Conservation (phyloP, 2,329 filamentous ascomycete species). For the Fusarium chlamydosporum region DNA sequence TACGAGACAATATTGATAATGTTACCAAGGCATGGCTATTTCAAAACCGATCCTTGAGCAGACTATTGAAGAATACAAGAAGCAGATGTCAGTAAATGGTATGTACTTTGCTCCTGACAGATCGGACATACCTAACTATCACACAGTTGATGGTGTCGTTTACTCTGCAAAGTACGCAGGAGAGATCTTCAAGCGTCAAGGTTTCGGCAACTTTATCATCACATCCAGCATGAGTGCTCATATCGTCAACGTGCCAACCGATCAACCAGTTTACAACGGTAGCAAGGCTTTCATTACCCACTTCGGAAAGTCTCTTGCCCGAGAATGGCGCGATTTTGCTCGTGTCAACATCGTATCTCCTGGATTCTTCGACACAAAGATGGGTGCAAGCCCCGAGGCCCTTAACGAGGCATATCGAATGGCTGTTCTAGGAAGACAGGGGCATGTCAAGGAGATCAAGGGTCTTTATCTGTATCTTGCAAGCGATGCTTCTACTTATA, state of each 20-base stretch:
- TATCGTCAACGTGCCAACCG: constrained; percentile 65
- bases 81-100: constrained; percentile 69
- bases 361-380: constrained; percentile 66
- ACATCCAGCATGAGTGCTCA: constrained; percentile 64
- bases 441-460: constrained; percentile 76
- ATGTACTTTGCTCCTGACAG: constrained; percentile 19
- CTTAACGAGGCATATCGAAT: constrained; percentile 65
- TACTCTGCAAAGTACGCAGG: constrained; percentile 61
- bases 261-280: constrained; percentile 69
- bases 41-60: constrained; percentile 69
- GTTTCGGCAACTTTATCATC: constrained; percentile 65
- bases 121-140: neutral
- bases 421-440: constrained; percentile 68
- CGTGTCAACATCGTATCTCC: constrained; percentile 66
- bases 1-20: neutral
- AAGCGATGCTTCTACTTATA: constrained; percentile 59
- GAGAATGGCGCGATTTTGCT: constrained; percentile 70
- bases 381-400: constrained; percentile 61
- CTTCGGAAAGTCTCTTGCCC: constrained; percentile 66
- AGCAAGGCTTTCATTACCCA: constrained; percentile 69
- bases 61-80: constrained; percentile 64
- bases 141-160: constrained; percentile 63
- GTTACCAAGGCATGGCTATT: constrained; percentile 51
- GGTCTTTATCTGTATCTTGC: constrained; percentile 68
- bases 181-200: constrained; percentile 60